phyloP scores from a whole-genome alignment of 2,329 filamentous ascomycete species.

The Botryosphaeria dothidea region DNA sequence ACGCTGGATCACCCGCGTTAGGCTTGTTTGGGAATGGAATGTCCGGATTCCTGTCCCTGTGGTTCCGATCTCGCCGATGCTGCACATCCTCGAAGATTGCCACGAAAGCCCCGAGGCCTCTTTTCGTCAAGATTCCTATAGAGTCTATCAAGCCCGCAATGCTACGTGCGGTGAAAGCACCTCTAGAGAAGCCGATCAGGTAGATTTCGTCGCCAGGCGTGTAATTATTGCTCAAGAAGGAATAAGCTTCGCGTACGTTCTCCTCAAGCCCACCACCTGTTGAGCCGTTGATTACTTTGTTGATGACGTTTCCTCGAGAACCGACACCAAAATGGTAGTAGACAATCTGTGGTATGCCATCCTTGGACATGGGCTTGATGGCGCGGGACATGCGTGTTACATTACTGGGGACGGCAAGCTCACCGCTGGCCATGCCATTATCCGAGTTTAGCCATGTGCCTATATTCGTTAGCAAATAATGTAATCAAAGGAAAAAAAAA shows the following conservation, averaged over 20 bases:
- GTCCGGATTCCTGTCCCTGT: constrained; percentile 22
- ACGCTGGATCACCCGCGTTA: constrained; percentile 27
- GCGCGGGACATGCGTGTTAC: constrained; percentile 42
- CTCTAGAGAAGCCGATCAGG: constrained; percentile 57
- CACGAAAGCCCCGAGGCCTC: constrained; percentile 22
- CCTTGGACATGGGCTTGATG: constrained; percentile 32
- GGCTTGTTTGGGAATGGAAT: constrained; percentile 22
- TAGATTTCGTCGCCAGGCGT: constrained; percentile 56
- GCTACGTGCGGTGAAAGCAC: constrained; percentile 53
- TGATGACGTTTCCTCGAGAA: constrained; percentile 25
- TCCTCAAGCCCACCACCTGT: constrained; percentile 34
- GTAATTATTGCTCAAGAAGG: constrained; percentile 64
- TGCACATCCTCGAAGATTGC: constrained; percentile 24
- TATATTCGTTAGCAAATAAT: constrained; percentile 19
- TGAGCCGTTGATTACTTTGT: constrained; percentile 22
- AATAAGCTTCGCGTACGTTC: constrained; percentile 63
- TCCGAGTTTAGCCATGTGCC: constrained; percentile 54
- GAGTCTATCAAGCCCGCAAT: constrained; percentile 26
- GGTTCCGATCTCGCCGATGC: constrained; percentile 40
- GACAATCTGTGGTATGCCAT: constrained; percentile 38
- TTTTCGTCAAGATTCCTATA: constrained; percentile 26
- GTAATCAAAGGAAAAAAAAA: too few species aligned
- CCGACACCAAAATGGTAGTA: constrained; percentile 46
- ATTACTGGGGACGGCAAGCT: constrained; percentile 37
- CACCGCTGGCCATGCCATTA: constrained; percentile 45